Evolutionary conservation across 2,329 filamentous ascomycete species (phyloP), one percentile per base, ranked within the genome.

Genomic region (Lasiodiplodia sp.): DNA sequence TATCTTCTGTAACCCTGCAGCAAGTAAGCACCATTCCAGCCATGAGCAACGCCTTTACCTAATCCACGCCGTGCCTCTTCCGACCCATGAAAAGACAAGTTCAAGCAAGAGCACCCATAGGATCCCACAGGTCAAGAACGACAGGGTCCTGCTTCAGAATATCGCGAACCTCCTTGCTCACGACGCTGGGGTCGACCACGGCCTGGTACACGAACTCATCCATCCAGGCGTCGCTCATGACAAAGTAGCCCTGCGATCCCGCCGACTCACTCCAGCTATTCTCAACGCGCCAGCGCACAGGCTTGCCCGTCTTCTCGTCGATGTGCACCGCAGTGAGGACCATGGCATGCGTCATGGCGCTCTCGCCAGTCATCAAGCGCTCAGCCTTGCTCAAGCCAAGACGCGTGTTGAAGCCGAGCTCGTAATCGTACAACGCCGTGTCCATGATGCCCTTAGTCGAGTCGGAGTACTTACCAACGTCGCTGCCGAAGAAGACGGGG

Each of bases 291-390:
- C 94, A 97, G 55, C 93, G 83, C 1, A 93, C 87, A 2, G 88
- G 85, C 79, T 88, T 87, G 1, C 88, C 89, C 12, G 65, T 67
- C 28, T 56, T 60, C 69, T 87, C 81, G 34, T 86, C 90, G 2
- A 96, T 78, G 76, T 97, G 93, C 56, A 97, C 94, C 0, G 88
- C 94, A 2, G 93, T 97, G 70, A 97, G 80, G 0, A 96, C 92
- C 94, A 97, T 97, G 4, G 94, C 94, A 75, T 97, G 94, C 0
- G 93, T 97, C 93, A 97, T 96, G 63, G 88, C 86, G 66, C 87
- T 91, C 81, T 96, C 93, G 12, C 92, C 89, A 0, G 90, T 90
- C 73, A 87, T 83, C 56, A 97, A 82, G 3, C 93, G 84, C 74
- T 93, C 87, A 0, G 91, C 91, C 80, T 97, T 97, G 74, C 83